Evolutionary conservation across 768 basidiomycete species (phyloP).

Genomic region (Punctularia strigosozonata): DNA sequence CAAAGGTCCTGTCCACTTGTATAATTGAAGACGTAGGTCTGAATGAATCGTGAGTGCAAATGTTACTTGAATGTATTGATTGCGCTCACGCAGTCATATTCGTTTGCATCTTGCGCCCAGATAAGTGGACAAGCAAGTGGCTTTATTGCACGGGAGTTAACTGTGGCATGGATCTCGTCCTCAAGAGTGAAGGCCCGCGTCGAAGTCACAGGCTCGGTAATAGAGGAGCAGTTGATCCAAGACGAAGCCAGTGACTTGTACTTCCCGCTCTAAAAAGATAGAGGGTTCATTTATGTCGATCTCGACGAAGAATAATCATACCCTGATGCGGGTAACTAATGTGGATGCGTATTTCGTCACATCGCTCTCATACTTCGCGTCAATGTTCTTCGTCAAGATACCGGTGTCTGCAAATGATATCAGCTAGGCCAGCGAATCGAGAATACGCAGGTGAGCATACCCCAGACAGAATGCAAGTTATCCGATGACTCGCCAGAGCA

Average conservation of each 20-base stretch:
- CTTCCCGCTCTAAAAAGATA: not conserved
- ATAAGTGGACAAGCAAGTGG: constrained; percentile 34
- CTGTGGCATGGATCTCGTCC: too few relatives aligned
- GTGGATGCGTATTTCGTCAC: constrained; percentile 11
- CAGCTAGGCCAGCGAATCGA: not conserved
- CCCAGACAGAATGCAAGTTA: constrained; percentile 14
- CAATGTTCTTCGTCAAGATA: constrained; percentile 15
- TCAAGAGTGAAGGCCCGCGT: too few relatives aligned
- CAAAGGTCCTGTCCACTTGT: constrained; percentile 30
- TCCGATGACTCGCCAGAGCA: constrained; percentile 12
- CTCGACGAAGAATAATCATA: not conserved
- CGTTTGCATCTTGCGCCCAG: constrained; percentile 35
- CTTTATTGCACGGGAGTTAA: too few relatives aligned
- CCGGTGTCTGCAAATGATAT: constrained; percentile 11
- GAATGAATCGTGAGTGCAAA: not conserved
- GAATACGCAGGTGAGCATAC: not conserved
- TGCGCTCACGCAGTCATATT: constrained; percentile 26
- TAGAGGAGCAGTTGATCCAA: not conserved
- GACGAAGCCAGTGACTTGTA: not conserved
- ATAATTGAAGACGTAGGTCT: constrained; percentile 30
- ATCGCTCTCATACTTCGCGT: constrained; percentile 12
- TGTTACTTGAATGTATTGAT: not conserved
- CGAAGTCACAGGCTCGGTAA: constrained; percentile 10
- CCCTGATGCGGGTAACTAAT: constrained; percentile 6
- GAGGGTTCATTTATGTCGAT: not conserved